Base-by-base conservation (phyloP, 805 yeast species). In the Saturnispora bothae region DNA sequence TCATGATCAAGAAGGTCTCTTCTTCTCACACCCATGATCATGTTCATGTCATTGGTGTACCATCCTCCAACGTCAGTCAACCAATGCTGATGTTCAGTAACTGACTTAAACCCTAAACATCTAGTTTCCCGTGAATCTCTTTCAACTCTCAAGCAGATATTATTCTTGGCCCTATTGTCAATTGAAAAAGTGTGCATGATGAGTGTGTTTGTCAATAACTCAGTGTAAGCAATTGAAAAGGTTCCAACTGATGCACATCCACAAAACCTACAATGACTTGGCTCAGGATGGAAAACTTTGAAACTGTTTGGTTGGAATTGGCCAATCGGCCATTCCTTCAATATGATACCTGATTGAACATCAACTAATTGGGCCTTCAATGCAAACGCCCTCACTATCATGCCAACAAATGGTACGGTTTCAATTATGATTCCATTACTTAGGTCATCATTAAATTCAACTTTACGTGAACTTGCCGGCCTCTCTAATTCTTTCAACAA, bases 101-200 rank as follows among this genome's bases (percentile, higher is more conserved):
- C 84, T 1, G 80, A 73, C 38, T 77, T 83, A 53, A 85, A 82
- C 20, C 95, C 95, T 29, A 81, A 66, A 60, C 96, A 85, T 63
- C 95, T 73, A 28, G 83, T 83, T 59, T 85, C 96, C 50, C 94
- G 71, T 2, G 89, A 84, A 58, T 85, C 96, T 70, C 96, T 79
- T 58, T 85, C 96, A 28, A 83, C 94, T 57, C 95, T 73, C 39
- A 85, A 59, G 56, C 96, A 85, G 29, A 85, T 85, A 47, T 73
- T 78, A 40, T 74, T 80, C 50, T 82, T 81, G 8, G 94, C 85
- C 41, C 78, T 66, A 51, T 80, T 81, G 43, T 78, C 83, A 33
- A 78, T 73, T 31, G 72, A 72, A 50, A 75, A 78, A 0, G 92
- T 78, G 50, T 84, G 95, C 61, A 83, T 61, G 5, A 80, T 75